Conservation (phyloP, 768 basidiomycete genomes). For the Floccularia luteovirens region DNA sequence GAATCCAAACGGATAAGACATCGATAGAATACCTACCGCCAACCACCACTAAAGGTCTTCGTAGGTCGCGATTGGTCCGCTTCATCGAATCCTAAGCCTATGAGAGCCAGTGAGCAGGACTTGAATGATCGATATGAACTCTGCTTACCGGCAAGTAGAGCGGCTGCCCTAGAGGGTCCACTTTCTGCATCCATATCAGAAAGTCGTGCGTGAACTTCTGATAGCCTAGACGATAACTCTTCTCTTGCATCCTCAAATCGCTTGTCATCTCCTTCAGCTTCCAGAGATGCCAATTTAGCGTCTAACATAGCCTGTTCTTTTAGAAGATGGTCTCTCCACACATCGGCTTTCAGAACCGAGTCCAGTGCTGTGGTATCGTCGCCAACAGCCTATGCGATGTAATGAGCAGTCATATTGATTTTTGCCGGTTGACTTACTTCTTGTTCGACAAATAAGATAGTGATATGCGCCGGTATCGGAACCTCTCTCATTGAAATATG, state of each 20-base stretch:
- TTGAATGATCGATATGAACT: neutral
- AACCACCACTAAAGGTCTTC: conserved; percentile 90
- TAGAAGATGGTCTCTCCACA: conserved; percentile 91
- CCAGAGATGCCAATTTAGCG: conserved; percentile 61
- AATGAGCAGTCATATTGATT: conserved; percentile 2
- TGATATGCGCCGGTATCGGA: conserved; percentile 89
- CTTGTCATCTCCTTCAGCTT: conserved; percentile 69
- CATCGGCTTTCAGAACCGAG: conserved; percentile 98
- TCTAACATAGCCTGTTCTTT: conserved; percentile 80
- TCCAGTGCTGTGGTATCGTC: conserved; percentile 91
- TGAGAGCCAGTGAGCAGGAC: neutral
- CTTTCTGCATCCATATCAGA: conserved; percentile 99
- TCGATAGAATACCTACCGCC: conserved; percentile 49
- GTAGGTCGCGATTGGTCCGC: conserved; percentile 80
- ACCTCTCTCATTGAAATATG: conserved; percentile 95
- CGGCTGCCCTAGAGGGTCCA: conserved; percentile 89
- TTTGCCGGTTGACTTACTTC: conserved; percentile 45
- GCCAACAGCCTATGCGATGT: conserved; percentile 64
- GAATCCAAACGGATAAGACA: neutral
- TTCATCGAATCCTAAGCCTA: conserved; percentile 89
- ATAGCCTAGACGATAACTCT: conserved; percentile 71
- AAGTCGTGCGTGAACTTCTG: conserved; percentile 83
- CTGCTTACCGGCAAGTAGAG: conserved; percentile 70
- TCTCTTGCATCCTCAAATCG: conserved; percentile 81
- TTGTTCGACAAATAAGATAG: conserved; percentile 97